Evolutionary conservation across 2,329 filamentous ascomycete genomes (phyloP).

Genomic region (Aspergillus pseudoviridinutans): DNA sequence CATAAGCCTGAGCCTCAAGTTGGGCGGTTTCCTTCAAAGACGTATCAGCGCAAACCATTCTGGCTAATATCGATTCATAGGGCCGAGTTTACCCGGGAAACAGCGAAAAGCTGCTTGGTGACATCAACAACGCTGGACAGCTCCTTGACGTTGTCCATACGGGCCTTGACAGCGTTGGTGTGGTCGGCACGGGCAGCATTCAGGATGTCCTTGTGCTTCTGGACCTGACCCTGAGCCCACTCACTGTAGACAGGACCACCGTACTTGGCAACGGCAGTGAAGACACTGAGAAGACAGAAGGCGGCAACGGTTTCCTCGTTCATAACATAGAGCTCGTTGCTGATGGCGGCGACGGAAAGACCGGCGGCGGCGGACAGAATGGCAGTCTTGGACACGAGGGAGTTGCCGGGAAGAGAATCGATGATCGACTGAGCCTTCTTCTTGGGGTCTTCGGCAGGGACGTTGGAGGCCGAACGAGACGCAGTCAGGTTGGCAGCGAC

Average conservation of each 20-base stretch:
- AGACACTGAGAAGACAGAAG: slow-evolving; percentile 88
- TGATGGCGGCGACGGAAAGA: slow-evolving; percentile 89
- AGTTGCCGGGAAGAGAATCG: slow-evolving; percentile 88
- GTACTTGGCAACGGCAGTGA: slow-evolving; percentile 88
- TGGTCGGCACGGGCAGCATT: slow-evolving; percentile 93
- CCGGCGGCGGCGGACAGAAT: slow-evolving; percentile 91
- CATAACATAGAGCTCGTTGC: slow-evolving; percentile 99
- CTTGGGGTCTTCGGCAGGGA: slow-evolving; percentile 85
- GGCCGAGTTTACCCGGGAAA: slow-evolving; percentile 76
- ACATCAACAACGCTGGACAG: slow-evolving; percentile 91
- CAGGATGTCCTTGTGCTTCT: slow-evolving; percentile 92
- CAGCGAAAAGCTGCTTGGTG: slow-evolving; percentile 94
- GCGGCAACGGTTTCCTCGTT: slow-evolving; percentile 98
- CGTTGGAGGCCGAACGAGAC: slow-evolving; percentile 68
- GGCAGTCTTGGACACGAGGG: slow-evolving; percentile 89
- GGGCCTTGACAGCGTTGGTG: slow-evolving; percentile 88
- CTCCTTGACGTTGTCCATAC: slow-evolving; percentile 92
- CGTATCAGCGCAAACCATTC: slow-evolving; percentile 6
- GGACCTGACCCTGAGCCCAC: slow-evolving; percentile 84
- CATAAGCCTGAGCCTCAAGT: slow-evolving; percentile 92
- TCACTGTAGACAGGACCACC: slow-evolving; percentile 86
- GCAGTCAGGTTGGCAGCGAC: slow-evolving; percentile 68
- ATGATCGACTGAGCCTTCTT: slow-evolving; percentile 95
- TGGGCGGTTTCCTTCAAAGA: slow-evolving; percentile 78
- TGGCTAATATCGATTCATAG: neutral